Conservation (phyloP, 139 green algal species). For the Chlorella vulgaris region DNA sequence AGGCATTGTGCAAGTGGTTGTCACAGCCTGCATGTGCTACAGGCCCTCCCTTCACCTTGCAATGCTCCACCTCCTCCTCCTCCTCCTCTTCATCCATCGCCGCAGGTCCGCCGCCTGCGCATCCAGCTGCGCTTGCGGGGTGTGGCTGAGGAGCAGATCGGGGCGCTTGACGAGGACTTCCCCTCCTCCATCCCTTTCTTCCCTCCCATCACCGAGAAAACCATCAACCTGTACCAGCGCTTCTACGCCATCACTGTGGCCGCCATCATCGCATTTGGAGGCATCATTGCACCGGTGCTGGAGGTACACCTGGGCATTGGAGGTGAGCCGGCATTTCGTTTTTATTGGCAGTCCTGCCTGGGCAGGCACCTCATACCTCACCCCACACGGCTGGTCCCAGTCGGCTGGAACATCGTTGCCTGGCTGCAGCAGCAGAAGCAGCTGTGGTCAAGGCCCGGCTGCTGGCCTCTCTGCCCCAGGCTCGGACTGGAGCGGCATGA, state of each 20-base stretch:
- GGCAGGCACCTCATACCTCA: neutral
- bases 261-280: constrained; percentile 92
- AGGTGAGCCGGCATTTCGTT: constrained; percentile 48
- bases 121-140: constrained; percentile 94
- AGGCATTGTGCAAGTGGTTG: too few species aligned
- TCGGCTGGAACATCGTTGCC: too few species aligned
- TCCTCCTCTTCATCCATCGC: neutral
- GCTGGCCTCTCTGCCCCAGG: too few species aligned
- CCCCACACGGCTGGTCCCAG: neutral
- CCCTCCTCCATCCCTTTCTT: constrained; percentile 87
- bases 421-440: too few species aligned
- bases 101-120: constrained; percentile 70
- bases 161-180: constrained; percentile 62
- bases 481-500: too few species aligned
- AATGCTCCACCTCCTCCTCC: neutral
- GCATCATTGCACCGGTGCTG: constrained; percentile 87
- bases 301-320: constrained; percentile 94
- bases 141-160: neutral
- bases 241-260: constrained; percentile 74
- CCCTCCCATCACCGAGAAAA: constrained; percentile 84
- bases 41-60: too few species aligned
- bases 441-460: too few species aligned
- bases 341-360: neutral
- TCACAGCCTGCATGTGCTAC: too few species aligned
- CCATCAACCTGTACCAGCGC: constrained; percentile 85